Evolutionary conservation across 2,329 filamentous ascomycete species (phyloP), one percentile per base, ranked within the genome.

Genomic region (Fusarium scirpi): DNA sequence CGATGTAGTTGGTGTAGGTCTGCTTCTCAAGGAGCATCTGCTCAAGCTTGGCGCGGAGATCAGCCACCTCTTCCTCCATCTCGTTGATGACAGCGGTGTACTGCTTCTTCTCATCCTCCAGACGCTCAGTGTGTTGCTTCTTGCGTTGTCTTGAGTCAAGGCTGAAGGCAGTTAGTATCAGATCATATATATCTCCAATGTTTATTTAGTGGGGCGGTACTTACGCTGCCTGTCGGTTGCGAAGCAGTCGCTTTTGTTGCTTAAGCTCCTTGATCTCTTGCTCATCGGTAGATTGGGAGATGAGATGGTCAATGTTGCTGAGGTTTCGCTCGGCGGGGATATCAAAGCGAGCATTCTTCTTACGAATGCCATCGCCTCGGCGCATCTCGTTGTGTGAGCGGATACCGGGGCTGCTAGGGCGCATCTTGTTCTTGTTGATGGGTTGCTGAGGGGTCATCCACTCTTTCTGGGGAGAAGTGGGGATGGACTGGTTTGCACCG

Each of bases 271-370:
- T 98, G 84, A 97, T 92, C 84, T 97, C 92, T 72, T 96, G 90
- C 77, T 98, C 95, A 80, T 97, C 92, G 59, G 89, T 94, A 38
- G 94, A 95, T 81, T 93, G 90, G 56, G 91, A 87, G 81, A 99
- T 98, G 77, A 98, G 87, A 67, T 93, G 88, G 80, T 99, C 96
- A 82, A 99, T 98, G 83, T 97, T 98, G 85, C 89, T 91, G 74
- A 99, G 88, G 77, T 94, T 98, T 68, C 94, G 90, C 83, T 98
- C 96, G 46, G 93, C 90, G 12, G 96, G 96, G 73, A 99, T 99
- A 78, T 98, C 95, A 81, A 98, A 98, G 73, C 95, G 92, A 71
- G 94, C 94, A 78, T 98, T 99, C 91, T 98, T 98, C 90, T 99
- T 99, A 77, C 96, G 90, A 81, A 98, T 97, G 67, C 96, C 94